Conservation (phyloP, 176 grass and related monocot genomes). For the Oryza officinalis region DNA sequence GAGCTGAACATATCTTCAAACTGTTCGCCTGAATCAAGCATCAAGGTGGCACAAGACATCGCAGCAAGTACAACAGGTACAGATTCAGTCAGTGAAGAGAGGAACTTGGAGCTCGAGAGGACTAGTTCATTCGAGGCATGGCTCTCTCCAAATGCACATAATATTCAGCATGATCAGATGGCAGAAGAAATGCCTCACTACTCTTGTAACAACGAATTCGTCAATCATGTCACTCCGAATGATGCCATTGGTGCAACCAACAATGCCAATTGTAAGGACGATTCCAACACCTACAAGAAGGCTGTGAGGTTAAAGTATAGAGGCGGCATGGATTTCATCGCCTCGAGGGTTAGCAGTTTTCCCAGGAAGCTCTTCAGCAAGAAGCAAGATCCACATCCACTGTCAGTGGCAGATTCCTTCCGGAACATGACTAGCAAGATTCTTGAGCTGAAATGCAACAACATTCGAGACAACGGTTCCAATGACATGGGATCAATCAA, state of each 20-base stretch:
- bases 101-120: constrained; percentile 11
- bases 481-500: constrained; percentile 30
- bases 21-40: constrained; percentile 13
- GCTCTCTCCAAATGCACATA: not conserved
- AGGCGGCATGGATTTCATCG: not conserved
- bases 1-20: constrained; percentile 13
- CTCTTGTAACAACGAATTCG: not conserved
- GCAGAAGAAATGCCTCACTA: not conserved
- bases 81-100: not conserved
- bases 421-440: constrained; percentile 31
- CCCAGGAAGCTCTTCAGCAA: constrained; percentile 20
- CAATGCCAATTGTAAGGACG: not conserved
- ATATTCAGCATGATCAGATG: not conserved
- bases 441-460: constrained; percentile 36
- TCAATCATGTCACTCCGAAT: not conserved
- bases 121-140: constrained; percentile 38
- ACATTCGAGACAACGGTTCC: constrained; percentile 22
- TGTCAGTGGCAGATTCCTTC: constrained; percentile 38
- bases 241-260: not conserved
- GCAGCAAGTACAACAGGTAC: not conserved
- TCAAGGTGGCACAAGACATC: constrained; percentile 12
- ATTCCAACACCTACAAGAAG: constrained; percentile 28
- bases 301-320: constrained; percentile 18
- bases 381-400: constrained; percentile 31
- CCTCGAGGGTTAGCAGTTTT: constrained; percentile 18